These are phyloP conservation scores for Rhynchosporium graminicola DNA, from an alignment of 2,329 filamentous ascomycete species.

Conservation along the genomic window DNA sequence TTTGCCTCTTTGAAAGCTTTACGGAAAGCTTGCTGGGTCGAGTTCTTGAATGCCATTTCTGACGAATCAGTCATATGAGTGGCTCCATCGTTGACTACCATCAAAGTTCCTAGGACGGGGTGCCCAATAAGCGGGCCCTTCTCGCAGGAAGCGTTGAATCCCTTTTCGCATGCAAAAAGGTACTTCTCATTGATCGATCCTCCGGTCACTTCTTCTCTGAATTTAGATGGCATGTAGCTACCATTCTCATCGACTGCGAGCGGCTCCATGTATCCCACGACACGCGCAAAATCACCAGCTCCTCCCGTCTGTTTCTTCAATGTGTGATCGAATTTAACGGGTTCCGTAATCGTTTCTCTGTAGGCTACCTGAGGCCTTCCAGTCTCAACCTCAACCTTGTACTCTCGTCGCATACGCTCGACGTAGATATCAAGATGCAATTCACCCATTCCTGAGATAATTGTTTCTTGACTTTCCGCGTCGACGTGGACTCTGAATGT, in stretches of 20 bases:
- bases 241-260: conserved; percentile 48
- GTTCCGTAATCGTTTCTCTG: conserved; percentile 84
- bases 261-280: conserved; percentile 89
- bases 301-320: conserved; percentile 95
- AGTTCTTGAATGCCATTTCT: conserved; percentile 92
- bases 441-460: conserved; percentile 98
- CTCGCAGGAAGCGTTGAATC: conserved; percentile 79
- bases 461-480: conserved; percentile 89
- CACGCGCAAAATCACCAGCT: conserved; percentile 91
- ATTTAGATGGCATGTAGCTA: conserved; percentile 69
- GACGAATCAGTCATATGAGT: conserved; percentile 98
- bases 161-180: conserved; percentile 91
- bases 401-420: conserved; percentile 94
- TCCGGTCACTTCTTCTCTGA: conserved; percentile 84
- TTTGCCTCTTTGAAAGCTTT: conserved; percentile 83
- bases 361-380: conserved; percentile 96
- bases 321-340: conserved; percentile 85
- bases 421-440: conserved; percentile 96
- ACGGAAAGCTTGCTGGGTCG: conserved; percentile 94
- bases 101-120: conserved; percentile 82
- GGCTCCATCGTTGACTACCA: conserved; percentile 94
- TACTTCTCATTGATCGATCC: conserved; percentile 95
- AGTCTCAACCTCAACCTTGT: conserved; percentile 94
- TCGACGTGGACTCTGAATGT: conserved; percentile 96
- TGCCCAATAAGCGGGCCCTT: conserved; percentile 93